These are phyloP conservation scores for Lactarius indigo DNA, from an alignment of 768 basidiomycete species.

Conservation along the genomic window DNA sequence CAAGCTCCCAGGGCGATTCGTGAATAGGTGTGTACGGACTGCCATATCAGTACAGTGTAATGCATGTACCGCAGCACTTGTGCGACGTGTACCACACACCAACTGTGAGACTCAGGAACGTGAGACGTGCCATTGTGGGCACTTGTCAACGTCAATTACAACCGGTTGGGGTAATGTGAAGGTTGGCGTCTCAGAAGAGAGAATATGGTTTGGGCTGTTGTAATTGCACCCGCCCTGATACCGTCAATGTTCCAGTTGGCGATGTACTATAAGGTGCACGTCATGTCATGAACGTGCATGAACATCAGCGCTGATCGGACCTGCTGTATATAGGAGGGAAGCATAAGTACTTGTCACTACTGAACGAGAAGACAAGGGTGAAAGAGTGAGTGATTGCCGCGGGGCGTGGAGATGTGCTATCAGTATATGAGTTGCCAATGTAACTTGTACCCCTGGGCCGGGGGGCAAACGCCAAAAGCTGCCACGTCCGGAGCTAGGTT, in stretches of 20 bases:
- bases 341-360: background rate
- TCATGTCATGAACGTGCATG: background rate
- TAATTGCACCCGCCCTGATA: background rate
- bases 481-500: background rate
- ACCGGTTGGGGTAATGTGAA: background rate
- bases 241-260: background rate
- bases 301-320: slow-evolving; percentile 5
- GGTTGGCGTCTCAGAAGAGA: background rate
- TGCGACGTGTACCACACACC: background rate
- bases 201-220: background rate
- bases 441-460: background rate
- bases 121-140: background rate
- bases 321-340: background rate
- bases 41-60: background rate
- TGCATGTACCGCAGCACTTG: slow-evolving; percentile 1
- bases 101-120: background rate
- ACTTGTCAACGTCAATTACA: background rate
- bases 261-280: background rate
- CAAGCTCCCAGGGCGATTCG: slow-evolving; percentile 48
- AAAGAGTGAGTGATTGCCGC: background rate
- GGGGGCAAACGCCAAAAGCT: background rate
- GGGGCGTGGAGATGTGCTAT: background rate
- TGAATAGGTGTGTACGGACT: slow-evolving; percentile 12
- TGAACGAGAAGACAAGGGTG: background rate
- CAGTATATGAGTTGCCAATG: background rate